Evolutionary conservation across 2,329 filamentous ascomycete species (phyloP), one percentile per base, ranked within the genome.

Genomic region (Magnaporthiopsis poae): DNA sequence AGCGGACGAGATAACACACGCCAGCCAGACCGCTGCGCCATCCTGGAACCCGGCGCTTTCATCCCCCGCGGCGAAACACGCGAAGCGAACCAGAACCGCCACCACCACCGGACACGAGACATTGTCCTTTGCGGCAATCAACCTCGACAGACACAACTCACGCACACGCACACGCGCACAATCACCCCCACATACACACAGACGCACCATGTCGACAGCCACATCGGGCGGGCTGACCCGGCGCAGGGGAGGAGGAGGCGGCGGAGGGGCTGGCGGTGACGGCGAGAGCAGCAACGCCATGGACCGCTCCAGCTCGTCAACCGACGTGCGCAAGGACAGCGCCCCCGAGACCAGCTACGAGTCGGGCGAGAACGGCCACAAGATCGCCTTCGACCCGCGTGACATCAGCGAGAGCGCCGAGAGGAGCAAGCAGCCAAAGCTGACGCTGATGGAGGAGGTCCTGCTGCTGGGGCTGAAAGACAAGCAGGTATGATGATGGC

Each of bases 401-500:
- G 95, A 99, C 79, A 96, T 99, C 74, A 96, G 90, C 80, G 95
- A 99, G 84, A 97, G 88, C 79, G 92, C 90, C 72, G 95, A 99
- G 83, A 84, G 95, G 77, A 95, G 87, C 84, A 98, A 97, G 82
- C 94, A 98, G 82, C 95, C 95, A 63, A 99, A 98, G 83, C 82
- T 99, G 76, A 99, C 95, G 59, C 82, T 99, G 76, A 99, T 99
- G 95, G 95, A 99, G 81, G 95, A 99, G 80, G 90, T 99, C 66
- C 83, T 99, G 75, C 83, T 99, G 73, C 86, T 99, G 79, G 95
- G 95, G 13, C 81, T 99, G 74, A 99, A 99, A 81, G 95, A 99
- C 80, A 99, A 98, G 82, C 95, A 99, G 88, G 92, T 96, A 52
- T 81, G 75, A 31, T 31, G 31, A 31, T 31, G 31, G 31, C 27